Evolutionary conservation across 345 rosid species (phyloP).

Genomic region (Syzygium oleosum): DNA sequence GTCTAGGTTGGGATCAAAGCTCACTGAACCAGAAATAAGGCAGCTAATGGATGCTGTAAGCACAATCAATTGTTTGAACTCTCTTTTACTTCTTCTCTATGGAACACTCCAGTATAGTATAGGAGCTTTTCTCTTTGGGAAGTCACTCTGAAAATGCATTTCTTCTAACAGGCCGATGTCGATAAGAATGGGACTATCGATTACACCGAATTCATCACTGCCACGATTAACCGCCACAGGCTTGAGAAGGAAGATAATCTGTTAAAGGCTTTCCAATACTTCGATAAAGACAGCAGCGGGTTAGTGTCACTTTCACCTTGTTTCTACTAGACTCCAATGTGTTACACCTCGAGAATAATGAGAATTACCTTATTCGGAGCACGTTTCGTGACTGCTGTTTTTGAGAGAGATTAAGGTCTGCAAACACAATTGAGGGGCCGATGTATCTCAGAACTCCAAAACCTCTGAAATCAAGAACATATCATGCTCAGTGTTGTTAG

Average conservation of each 20-base stretch:
- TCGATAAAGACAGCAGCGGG: conserved; percentile 86
- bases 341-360: neutral
- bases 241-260: conserved; percentile 79
- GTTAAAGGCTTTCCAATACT: conserved; percentile 55
- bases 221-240: conserved; percentile 78
- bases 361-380: neutral
- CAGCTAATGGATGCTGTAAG: conserved; percentile 97
- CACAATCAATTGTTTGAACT: neutral
- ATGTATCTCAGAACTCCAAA: neutral
- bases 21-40: conserved; percentile 61
- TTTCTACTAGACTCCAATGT: neutral
- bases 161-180: conserved; percentile 67
- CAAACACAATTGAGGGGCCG: neutral
- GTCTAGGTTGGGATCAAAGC: conserved; percentile 71
- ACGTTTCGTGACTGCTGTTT: neutral
- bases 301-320: conserved; percentile 11
- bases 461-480: neutral
- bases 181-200: conserved; percentile 81
- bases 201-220: conserved; percentile 80
- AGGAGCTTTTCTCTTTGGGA: neutral
- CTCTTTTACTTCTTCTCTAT: neutral
- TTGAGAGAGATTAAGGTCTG: neutral
- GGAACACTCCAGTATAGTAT: neutral
- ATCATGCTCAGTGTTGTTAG: neutral
- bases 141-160: neutral